Evolutionary conservation across 2,329 filamentous ascomycete genomes (phyloP), one percentile per base, ranked within the genome.

Genomic region (Grosmannia clavigera): DNA sequence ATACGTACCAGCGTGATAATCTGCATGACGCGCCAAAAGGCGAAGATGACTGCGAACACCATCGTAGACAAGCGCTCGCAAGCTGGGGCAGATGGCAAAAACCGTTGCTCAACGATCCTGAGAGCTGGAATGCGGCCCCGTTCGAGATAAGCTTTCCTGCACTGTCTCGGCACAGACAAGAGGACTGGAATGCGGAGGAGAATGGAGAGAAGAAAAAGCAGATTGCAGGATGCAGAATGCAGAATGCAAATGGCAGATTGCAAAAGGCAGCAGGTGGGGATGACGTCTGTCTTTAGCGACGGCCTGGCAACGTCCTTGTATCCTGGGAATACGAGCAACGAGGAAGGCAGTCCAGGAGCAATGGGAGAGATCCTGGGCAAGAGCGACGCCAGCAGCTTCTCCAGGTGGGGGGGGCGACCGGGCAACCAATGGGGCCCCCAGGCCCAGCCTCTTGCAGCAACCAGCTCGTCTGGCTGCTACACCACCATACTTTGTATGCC

Each of bases 1-100:
- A 33, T 5, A 56, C 62, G 2, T 76, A 86, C 83, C 73, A 86
- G 66, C 52, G 83, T 85, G 65, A 84, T 59, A 69, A 86, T 85
- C 71, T 86, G 77, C 66, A 78, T 67, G 66, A 85, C 77, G 66
- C 84, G 81, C 75, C 80, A 84, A 66, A 79, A 80, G 70, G 81
- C 76, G 72, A 86, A 86, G 65, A 84, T 74, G 64, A 86, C 69
- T 64, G 80, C 82, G 73, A 84, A 85, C 53, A 85, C 64, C 83
- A 86, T 86, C 65, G 67, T 40, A 40, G 6, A n/a, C 12, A 5
- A 31, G 3, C 38, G 5, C 38, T 38, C 10, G 7, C 35, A 10
- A 35, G 33, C 33, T 35, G 33, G 11, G 11, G 33, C 33, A 35
- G 33, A 11, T 35, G 33, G 33, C 33, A 6, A 35, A 11, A 35